Percentiles rank a stretch among this genome's conserved stretches.
Evolutionary conservation across 805 yeast genomes (phyloP).

Genomic region (Candida nitratophila): DNA sequence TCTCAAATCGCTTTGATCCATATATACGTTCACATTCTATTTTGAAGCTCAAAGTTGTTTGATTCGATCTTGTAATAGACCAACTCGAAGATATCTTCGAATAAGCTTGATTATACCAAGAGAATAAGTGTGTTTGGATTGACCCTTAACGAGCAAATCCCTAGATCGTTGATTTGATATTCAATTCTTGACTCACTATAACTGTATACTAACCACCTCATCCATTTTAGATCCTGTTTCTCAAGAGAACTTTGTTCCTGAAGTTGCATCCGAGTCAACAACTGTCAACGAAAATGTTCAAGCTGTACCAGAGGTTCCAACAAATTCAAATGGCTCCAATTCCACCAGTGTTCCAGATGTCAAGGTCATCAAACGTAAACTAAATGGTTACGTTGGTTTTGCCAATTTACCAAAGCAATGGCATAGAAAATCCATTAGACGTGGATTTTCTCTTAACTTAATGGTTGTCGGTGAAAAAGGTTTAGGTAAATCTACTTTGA

Average conservation of each 20-base stretch:
- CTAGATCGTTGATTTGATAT: too few species aligned
- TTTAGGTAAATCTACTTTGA: slow-evolving; percentile 85
- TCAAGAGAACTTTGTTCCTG: neutral
- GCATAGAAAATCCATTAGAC: slow-evolving; percentile 88
- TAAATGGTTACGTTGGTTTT: slow-evolving; percentile 92
- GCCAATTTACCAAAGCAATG: slow-evolving; percentile 97
- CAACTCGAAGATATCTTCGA: too few species aligned
- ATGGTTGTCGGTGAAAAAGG: slow-evolving; percentile 92
- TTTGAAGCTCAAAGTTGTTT: neutral
- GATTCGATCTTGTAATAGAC: neutral
- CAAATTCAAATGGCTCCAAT: neutral
- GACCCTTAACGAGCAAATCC: too few species aligned
- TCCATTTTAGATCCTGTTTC: too few species aligned
- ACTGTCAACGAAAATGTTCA: slow-evolving; percentile 4
- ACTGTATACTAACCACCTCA: too few species aligned
- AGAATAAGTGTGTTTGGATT: too few species aligned
- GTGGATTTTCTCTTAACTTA: slow-evolving; percentile 84
- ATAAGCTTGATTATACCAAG: too few species aligned
- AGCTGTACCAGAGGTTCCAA: neutral
- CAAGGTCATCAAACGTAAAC: slow-evolving; percentile 71
- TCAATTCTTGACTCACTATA: too few species aligned
- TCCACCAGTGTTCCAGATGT: slow-evolving; percentile 25
- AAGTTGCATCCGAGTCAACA: neutral
- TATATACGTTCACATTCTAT: neutral
- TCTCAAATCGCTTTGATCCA: too few species aligned